Percentiles rank a stretch among this genome's conserved stretches.
Evolutionary conservation across 2,329 filamentous ascomycete species (phyloP).

Genomic region (Fusarium algeriense): DNA sequence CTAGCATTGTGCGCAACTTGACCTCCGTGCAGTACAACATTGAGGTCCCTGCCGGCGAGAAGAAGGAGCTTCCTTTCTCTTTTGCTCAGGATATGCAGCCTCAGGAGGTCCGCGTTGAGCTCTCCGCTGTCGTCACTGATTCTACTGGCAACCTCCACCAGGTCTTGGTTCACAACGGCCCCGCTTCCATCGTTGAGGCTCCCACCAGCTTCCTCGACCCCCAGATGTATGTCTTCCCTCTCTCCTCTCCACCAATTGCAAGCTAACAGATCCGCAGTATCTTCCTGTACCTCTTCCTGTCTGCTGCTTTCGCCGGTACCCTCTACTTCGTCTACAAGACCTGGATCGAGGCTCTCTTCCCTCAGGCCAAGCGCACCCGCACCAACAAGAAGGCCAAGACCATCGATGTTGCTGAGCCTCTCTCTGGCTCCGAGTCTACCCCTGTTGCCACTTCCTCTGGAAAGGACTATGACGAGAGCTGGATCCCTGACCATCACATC

Average conservation of each 20-base stretch:
- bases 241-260: background rate
- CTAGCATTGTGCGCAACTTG: slow-evolving; percentile 83
- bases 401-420: slow-evolving; percentile 69
- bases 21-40: slow-evolving; percentile 80
- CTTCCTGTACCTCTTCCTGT: slow-evolving; percentile 96
- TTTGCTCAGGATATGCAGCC: slow-evolving; percentile 94
- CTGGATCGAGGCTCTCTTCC: slow-evolving; percentile 96
- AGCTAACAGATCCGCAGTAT: slow-evolving; percentile 70
- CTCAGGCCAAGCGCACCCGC: slow-evolving; percentile 81
- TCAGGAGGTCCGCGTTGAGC: slow-evolving; percentile 83
- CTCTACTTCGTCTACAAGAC: slow-evolving; percentile 98
- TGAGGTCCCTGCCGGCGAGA: slow-evolving; percentile 79
- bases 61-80: slow-evolving; percentile 81
- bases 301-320: slow-evolving; percentile 80
- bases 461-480: slow-evolving; percentile 89
- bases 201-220: slow-evolving; percentile 93
- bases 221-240: slow-evolving; percentile 79
- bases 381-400: slow-evolving; percentile 72
- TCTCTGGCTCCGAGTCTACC: slow-evolving; percentile 78
- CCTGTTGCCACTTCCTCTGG: slow-evolving; percentile 75
- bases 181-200: slow-evolving; percentile 88
- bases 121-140: slow-evolving; percentile 80
- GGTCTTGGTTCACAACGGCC: slow-evolving; percentile 82
- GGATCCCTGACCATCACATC: slow-evolving; percentile 92
- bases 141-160: slow-evolving; percentile 78